Percentiles rank a stretch among this genome's conserved stretches.
phyloP scores from a whole-genome alignment of 257 asterid species.

The Rauvolfia tetraphylla region DNA sequence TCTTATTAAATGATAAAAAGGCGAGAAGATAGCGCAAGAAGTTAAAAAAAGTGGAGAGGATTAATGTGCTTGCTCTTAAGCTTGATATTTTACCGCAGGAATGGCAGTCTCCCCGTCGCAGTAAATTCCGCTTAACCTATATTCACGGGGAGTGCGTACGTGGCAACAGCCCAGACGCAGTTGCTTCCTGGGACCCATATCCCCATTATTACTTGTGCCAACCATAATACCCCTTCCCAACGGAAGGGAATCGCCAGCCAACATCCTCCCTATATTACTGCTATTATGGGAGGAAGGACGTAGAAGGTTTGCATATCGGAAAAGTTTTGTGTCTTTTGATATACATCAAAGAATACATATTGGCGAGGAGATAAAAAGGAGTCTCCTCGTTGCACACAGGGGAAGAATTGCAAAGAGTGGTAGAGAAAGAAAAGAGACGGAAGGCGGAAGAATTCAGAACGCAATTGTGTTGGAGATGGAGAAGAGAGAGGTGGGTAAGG shows the following conservation, averaged over 20 bases:
- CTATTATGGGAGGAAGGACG: background rate
- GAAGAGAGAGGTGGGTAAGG: slow-evolving; percentile 31
- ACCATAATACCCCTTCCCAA: background rate
- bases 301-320: background rate
- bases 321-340: too few relatives aligned
- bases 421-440: background rate
- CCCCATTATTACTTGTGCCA: background rate
- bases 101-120: too few relatives aligned
- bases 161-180: background rate
- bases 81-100: too few relatives aligned
- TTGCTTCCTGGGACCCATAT: background rate
- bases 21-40: too few relatives aligned
- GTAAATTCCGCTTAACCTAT: background rate
- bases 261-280: background rate
- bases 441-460: background rate
- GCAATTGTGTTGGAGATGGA: slow-evolving; percentile 36
- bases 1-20: too few relatives aligned
- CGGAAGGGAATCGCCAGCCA: slow-evolving; percentile 3
- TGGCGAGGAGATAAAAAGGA: background rate
- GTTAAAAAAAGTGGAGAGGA: too few relatives aligned
- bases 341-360: too few relatives aligned
- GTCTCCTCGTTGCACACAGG: background rate
- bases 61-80: too few relatives aligned
- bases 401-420: background rate
- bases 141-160: background rate